Conservation (phyloP, 768 basidiomycete genomes). For the Vararia minispora region DNA sequence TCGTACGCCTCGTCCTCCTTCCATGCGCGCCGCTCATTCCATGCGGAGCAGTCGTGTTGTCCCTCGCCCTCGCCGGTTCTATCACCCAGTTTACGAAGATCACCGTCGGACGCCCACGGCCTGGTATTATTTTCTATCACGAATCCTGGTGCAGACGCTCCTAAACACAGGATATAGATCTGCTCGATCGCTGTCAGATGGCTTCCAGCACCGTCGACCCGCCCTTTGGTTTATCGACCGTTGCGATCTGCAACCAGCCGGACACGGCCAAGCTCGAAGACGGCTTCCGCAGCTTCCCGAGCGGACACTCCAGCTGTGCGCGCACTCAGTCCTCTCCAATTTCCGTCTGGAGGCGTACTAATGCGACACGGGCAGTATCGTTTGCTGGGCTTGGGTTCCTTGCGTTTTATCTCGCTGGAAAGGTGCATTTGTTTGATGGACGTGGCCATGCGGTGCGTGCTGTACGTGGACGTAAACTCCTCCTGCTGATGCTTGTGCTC, state of each 20-base stretch:
- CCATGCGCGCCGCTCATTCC: conserved; percentile 3
- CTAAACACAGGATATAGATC: conserved; percentile 26
- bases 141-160: background rate
- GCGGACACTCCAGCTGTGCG: conserved; percentile 83
- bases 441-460: conserved; percentile 58
- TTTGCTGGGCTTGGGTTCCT: conserved; percentile 91
- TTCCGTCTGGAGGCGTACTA: conserved; percentile 1
- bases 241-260: conserved; percentile 69
- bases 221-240: conserved; percentile 61
- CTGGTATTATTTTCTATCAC: conserved; percentile 33
- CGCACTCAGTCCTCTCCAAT: conserved; percentile 5
- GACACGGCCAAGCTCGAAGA: conserved; percentile 49
- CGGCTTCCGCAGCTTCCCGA: conserved; percentile 89
- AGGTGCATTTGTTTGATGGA: conserved; percentile 81
- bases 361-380: no score
- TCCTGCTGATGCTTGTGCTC: background rate
- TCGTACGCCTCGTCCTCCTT: conserved; percentile 20
- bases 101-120: conserved; percentile 83
- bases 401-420: conserved; percentile 81
- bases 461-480: background rate
- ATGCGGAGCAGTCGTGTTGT: conserved; percentile 51
- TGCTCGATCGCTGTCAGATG: conserved; percentile 66
- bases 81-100: conserved; percentile 81
- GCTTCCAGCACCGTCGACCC: conserved; percentile 51
- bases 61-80: conserved; percentile 65